Conservation (phyloP, 1,139 yeast species). For the Trichomonascaceae sp. region DNA sequence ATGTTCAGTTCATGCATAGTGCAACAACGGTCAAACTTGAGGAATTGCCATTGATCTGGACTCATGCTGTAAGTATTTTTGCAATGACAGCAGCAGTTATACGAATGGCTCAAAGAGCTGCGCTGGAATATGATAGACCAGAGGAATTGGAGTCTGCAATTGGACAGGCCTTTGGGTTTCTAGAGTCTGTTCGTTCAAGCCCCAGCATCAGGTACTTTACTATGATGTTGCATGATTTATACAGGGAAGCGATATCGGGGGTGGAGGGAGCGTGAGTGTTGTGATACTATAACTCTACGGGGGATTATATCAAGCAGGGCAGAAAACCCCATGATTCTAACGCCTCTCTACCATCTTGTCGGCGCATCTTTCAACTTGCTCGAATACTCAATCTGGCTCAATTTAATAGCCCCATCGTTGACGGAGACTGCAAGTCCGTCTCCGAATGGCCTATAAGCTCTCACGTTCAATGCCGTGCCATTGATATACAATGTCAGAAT, state of each 20-base stretch:
- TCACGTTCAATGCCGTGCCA: constrained; percentile 7
- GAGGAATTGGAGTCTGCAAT: constrained; percentile 6
- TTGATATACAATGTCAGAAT: constrained; percentile 7
- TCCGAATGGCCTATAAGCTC: constrained; percentile 7
- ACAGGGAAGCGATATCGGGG: neutral
- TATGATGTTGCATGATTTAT: constrained; percentile 4
- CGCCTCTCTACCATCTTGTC: neutral
- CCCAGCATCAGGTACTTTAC: constrained; percentile 6
- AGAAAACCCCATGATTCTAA: neutral
- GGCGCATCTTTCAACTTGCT: constrained; percentile 3
- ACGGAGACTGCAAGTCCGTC: constrained; percentile 6
- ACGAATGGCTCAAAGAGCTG: constrained; percentile 1
- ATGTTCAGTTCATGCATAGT: constrained; percentile 7
- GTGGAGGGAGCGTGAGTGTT: neutral
- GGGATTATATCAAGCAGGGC: neutral
- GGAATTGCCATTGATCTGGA: constrained; percentile 10
- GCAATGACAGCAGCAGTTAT: constrained; percentile 9
- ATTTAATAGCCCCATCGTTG: constrained; percentile 1
- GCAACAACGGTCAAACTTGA: constrained; percentile 5
- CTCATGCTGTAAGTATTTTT: constrained; percentile 10
- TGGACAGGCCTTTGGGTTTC: constrained; percentile 6
- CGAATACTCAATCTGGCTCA: constrained; percentile 5
- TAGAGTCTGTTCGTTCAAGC: constrained; percentile 6
- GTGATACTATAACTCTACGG: neutral
- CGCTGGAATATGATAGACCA: constrained; percentile 1